A percentile compares a stretch with the other conserved stretches of the same genome.
These are phyloP conservation scores for Rhytidiadelphus loreus DNA, from an alignment of 225 moss, liverwort and hornwort genomes.

Conservation along the genomic window DNA sequence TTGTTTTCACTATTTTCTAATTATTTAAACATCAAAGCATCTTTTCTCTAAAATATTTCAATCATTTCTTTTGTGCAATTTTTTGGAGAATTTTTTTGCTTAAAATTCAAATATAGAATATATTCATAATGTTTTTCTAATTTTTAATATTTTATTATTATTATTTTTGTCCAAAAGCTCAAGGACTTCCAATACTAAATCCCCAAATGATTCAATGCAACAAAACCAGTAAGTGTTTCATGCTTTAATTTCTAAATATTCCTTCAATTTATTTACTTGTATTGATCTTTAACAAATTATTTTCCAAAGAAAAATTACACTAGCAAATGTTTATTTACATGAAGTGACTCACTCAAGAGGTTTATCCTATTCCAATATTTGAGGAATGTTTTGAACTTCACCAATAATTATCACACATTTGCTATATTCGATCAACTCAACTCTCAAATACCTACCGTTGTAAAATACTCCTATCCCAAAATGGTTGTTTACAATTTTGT, in stretches of 20 bases:
- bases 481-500: too few species aligned
- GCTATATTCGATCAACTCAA: not conserved
- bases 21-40: not conserved
- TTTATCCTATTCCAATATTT: not conserved
- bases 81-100: too few species aligned
- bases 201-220: not conserved
- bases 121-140: not conserved
- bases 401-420: not conserved
- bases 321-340: not conserved
- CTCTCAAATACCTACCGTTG: fast-evolving
- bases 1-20: not conserved
- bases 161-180: not conserved
- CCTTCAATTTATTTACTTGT: not conserved
- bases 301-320: not conserved
- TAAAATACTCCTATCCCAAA: not conserved
- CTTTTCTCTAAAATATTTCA: not conserved
- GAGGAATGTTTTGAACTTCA: not conserved
- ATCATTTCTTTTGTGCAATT: not conserved
- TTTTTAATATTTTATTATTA: not conserved
- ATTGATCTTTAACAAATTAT: not conserved
- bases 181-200: not conserved
- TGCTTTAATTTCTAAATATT: not conserved
- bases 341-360: not conserved
- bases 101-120: not conserved
- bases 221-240: not conserved